A percentile compares a stretch with the other conserved stretches of the same genome.
Conservation (phyloP, 257 asterid genomes). For the Solanum peruvianum region DNA sequence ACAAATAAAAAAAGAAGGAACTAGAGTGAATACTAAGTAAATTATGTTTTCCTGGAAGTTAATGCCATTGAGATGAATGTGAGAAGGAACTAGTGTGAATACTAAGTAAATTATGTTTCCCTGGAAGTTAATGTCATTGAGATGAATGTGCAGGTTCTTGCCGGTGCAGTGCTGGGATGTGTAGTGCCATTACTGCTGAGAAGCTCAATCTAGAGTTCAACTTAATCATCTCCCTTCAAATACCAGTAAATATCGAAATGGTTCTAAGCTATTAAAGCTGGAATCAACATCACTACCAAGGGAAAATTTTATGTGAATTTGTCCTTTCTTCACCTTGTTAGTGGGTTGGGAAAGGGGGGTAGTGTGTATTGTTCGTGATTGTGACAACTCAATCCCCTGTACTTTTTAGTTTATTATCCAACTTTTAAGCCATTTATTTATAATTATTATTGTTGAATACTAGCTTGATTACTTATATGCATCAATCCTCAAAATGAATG, state of each 20-base stretch:
- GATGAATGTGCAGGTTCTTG: slow-evolving; percentile 1
- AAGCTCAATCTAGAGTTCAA: background rate
- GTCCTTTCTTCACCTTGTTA: background rate
- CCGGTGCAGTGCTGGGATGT: slow-evolving; percentile 5
- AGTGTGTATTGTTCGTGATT: background rate
- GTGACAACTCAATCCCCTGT: background rate
- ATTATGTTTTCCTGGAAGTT: background rate
- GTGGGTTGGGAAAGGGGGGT: background rate
- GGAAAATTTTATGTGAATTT: background rate
- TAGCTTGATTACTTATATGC: background rate
- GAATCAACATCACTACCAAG: background rate
- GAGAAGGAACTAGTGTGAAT: background rate
- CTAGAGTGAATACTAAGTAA: background rate
- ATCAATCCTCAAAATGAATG: background rate
- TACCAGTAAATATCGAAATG: background rate
- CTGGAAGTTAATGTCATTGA: background rate
- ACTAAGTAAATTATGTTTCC: background rate
- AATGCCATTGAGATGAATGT: background rate
- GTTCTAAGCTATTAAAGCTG: background rate
- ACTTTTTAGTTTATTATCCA: background rate
- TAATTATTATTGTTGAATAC: background rate
- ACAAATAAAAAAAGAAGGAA: background rate
- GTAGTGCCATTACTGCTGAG: background rate
- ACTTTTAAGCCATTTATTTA: background rate
- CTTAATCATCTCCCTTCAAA: background rate